phyloP scores from a whole-genome alignment of 305 asterid species.

The Coffea humblotiana region DNA sequence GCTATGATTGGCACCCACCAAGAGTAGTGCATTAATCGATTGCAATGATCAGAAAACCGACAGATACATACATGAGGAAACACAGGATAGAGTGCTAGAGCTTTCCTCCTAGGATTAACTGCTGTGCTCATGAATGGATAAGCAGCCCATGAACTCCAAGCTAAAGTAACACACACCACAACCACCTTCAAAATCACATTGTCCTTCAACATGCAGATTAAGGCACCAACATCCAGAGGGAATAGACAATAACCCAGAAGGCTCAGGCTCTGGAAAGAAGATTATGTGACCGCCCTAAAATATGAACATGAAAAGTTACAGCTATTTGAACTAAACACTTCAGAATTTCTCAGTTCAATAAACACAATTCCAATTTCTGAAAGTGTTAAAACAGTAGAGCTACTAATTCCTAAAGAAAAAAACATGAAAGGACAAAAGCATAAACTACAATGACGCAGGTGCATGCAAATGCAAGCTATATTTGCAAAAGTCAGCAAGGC shows the following conservation, averaged over 20 bases:
- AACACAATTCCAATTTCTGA: not conserved
- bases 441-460: not conserved
- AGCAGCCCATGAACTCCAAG: conserved; percentile 98
- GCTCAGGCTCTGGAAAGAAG: conserved; percentile 91
- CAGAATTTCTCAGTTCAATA: not conserved
- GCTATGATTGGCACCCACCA: not conserved
- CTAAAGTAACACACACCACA: conserved; percentile 68
- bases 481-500: conserved; percentile 5
- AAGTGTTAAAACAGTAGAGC: not conserved
- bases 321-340: not conserved
- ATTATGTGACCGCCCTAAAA: conserved; percentile 86
- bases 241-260: conserved; percentile 87
- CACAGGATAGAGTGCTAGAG: conserved; percentile 90
- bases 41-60: conserved; percentile 86
- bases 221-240: conserved; percentile 75
- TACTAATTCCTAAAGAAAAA: not conserved
- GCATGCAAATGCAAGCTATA: not conserved
- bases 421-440: not conserved
- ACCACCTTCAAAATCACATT: conserved; percentile 65
- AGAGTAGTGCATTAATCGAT: conserved; percentile 46
- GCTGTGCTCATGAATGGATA: conserved; percentile 95
- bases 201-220: conserved; percentile 75
- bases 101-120: conserved; percentile 80
- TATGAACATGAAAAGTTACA: conserved; percentile 1
- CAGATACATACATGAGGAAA: conserved; percentile 87